Evolutionary conservation across 208 protist species (phyloP).

Genomic region (Lotmaria passim): DNA sequence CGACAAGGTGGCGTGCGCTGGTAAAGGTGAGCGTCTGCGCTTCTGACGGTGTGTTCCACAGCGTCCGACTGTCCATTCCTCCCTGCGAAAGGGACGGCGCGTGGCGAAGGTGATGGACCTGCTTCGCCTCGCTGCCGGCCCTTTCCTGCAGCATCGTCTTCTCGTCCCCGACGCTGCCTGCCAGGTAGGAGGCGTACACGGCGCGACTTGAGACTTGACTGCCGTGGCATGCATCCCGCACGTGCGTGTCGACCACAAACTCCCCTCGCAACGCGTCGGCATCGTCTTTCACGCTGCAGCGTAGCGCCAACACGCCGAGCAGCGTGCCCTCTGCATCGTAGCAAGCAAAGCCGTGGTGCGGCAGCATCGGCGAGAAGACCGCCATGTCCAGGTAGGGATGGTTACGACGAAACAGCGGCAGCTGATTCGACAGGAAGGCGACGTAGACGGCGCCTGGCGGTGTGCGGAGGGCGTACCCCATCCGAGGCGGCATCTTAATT

Average conservation of each 20-base stretch:
- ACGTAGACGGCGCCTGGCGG: constrained; percentile 44
- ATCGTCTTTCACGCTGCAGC: constrained; percentile 38
- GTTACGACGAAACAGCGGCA: constrained; percentile 67
- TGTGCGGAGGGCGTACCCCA: constrained; percentile 34
- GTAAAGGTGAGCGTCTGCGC: constrained; percentile 40
- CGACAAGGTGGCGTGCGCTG: constrained; percentile 35
- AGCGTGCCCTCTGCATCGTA: constrained; percentile 45
- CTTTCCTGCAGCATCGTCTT: background rate
- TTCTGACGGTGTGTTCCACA: constrained; percentile 11
- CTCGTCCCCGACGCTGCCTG: constrained; percentile 26
- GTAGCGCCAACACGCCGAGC: constrained; percentile 61
- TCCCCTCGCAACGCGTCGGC: constrained; percentile 29
- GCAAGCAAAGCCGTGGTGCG: constrained; percentile 79
- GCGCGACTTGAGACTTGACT: constrained; percentile 15
- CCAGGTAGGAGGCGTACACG: constrained; percentile 46
- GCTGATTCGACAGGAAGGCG: constrained; percentile 67
- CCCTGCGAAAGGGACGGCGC: constrained; percentile 7
- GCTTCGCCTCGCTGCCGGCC: background rate
- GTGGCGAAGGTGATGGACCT: constrained; percentile 11
- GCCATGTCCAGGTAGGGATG: constrained; percentile 33
- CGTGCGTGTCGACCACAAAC: constrained; percentile 37
- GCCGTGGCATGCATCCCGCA: constrained; percentile 16
- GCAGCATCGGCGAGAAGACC: constrained; percentile 36
- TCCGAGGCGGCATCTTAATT: constrained; percentile 24
- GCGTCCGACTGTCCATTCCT: background rate